Base-by-base conservation (phyloP, 805 yeast genomes). In the Maudiozyma bulderi region DNA sequence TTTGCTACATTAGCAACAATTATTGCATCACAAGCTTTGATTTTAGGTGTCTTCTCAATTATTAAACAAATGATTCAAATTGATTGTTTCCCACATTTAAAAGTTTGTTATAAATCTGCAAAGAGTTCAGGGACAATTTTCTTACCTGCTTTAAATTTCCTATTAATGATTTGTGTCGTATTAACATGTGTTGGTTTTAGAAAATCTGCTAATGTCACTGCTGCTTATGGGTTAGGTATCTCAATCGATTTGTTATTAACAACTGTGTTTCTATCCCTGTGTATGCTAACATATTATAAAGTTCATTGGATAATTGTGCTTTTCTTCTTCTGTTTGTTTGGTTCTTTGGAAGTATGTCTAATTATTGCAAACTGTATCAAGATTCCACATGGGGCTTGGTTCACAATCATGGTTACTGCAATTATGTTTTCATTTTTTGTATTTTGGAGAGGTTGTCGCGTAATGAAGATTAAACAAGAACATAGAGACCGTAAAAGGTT, bases 371-470 rank as follows among this genome's bases (percentile, higher is more conserved):
- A 39, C 6, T 39, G 42, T 10, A 20, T 11, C 6, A 39, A 39
- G 20, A 20, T 39, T n/a, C 42, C 42, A 26, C 42, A 39, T 39
- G 42, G 42, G 6, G 42, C 42, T 28, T 39, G 42, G 42, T 39
- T 39, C 28, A 39, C 42, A n/a, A 39, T 39, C 6, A 39, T 39
- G 42, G 42, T 39, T 6, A 39, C 30, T 39, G 42, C 30, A 1
- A 39, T 39, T 8, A 39, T 39, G 42, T 39, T 39, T 28, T 39
- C 42, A 14, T 39, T 39, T 14, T 39, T 39, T 28, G 42, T 39
- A 39, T 39, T 39, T 39, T 39, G 42, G 42, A 39, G 42, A 39
- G 14, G 42, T 26, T 39, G 42, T 28, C 42, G 42, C 15, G 42
- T 39, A 26, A 26, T 39, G 9, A 39, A 39, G 13, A 39, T 39